phyloP scores from a whole-genome alignment of 2,329 filamentous ascomycete genomes.

The Aspergillus oerlinghausenensis region DNA sequence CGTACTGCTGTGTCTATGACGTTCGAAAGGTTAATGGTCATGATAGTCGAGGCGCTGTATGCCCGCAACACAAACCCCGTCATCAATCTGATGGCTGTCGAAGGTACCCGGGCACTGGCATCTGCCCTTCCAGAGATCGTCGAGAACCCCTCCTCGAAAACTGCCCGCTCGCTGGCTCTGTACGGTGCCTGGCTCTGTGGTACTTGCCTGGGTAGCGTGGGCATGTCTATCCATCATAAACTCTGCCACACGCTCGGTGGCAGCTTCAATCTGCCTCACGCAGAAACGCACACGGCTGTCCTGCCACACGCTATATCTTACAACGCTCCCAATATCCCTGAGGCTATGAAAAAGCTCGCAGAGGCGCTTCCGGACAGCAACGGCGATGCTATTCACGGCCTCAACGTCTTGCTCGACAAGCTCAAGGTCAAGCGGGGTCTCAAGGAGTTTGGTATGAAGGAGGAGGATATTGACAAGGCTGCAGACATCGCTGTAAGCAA shows the following conservation, averaged over 20 bases:
- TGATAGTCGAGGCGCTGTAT: constrained; percentile 58
- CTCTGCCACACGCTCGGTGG: constrained; percentile 63
- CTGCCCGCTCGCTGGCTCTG: constrained; percentile 50
- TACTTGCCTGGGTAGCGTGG: constrained; percentile 54
- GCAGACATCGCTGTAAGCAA: constrained; percentile 56
- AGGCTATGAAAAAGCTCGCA: constrained; percentile 51
- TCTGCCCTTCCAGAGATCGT: constrained; percentile 51
- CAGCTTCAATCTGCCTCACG: constrained; percentile 60
- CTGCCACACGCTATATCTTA: constrained; percentile 61
- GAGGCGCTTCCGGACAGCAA: constrained; percentile 52
- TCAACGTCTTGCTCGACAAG: constrained; percentile 54
- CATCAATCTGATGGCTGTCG: constrained; percentile 53
- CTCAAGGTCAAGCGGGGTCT: constrained; percentile 51
- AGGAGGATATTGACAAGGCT: constrained; percentile 57
- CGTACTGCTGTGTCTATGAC: neutral
- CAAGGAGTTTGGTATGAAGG: constrained; percentile 55
- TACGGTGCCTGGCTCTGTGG: constrained; percentile 65
- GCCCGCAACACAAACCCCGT: constrained; percentile 59
- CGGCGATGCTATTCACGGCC: constrained; percentile 54
- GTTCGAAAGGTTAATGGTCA: neutral
- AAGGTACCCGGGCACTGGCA: constrained; percentile 54
- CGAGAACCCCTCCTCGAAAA: constrained; percentile 39
- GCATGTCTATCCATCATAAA: constrained; percentile 65
- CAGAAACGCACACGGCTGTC: constrained; percentile 61
- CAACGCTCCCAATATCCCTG: constrained; percentile 53